These are phyloP conservation scores for Mycena citricolor DNA, from an alignment of 1,284 basidiomycete genomes.

Conservation along the genomic window DNA sequence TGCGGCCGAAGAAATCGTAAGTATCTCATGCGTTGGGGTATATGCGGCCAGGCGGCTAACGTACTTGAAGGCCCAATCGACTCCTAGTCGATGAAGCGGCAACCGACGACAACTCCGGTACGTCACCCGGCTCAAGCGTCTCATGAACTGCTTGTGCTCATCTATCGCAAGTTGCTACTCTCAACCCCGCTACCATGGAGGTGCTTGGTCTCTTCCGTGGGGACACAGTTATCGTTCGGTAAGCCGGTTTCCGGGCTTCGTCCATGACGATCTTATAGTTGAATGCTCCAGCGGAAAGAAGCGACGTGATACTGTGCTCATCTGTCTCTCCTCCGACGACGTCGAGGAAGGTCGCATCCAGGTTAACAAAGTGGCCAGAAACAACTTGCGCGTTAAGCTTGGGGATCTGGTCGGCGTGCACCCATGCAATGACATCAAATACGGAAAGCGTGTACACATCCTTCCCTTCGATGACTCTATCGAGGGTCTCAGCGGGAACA, in stretches of 20 bases:
- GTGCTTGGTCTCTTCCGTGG: conserved; percentile 91
- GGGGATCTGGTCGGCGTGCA: conserved; percentile 96
- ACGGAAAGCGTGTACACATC: conserved; percentile 96
- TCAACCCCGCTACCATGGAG: conserved; percentile 98
- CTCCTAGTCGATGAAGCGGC: conserved; percentile 91
- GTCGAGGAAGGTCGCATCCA: conserved; percentile 97
- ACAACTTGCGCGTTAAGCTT: conserved; percentile 96
- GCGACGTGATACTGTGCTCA: conserved; percentile 93
- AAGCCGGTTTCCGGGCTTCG: conserved; percentile 29
- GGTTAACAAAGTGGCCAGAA: conserved; percentile 98
- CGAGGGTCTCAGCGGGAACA: conserved; percentile 95
- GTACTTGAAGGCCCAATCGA: conserved; percentile 77
- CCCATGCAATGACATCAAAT: conserved; percentile 97
- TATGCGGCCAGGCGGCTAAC: too few relatives aligned
- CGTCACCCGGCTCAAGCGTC: conserved; percentile 25
- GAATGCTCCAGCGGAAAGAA: conserved; percentile 90
- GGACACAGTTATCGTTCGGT: conserved; percentile 92
- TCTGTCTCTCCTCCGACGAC: conserved; percentile 93
- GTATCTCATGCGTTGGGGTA: conserved; percentile 39
- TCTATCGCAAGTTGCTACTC: conserved; percentile 72
- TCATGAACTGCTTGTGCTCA: neutral
- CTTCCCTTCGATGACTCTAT: conserved; percentile 98
- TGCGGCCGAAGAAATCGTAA: conserved; percentile 94
- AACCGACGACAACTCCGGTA: conserved; percentile 90
- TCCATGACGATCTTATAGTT: too few relatives aligned